A percentile compares a stretch with the other conserved stretches of the same genome.
Conservation (phyloP, 306 rosid genomes). For the Sophora flavescens region DNA sequence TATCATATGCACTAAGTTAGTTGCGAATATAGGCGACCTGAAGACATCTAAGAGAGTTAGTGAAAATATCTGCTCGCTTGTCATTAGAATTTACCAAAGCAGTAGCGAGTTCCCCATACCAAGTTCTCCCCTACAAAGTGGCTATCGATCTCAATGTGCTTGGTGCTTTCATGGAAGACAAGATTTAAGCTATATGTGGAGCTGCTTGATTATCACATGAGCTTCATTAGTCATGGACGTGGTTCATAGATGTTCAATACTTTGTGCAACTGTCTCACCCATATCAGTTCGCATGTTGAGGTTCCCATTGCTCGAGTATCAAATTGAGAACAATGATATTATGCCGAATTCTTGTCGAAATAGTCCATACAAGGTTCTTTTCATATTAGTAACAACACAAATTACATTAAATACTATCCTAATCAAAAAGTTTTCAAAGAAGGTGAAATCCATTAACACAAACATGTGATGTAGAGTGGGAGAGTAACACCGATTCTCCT, state of each 20-base stretch:
- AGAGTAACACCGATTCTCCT: too few relatives aligned
- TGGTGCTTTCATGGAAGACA: background rate
- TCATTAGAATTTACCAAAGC: background rate
- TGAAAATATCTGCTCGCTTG: background rate
- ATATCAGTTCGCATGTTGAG: too few relatives aligned
- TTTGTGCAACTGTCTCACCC: background rate
- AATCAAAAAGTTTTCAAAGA: background rate
- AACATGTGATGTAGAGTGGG: too few relatives aligned
- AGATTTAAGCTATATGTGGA: constrained; percentile 2
- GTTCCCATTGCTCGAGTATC: background rate
- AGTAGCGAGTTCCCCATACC: background rate
- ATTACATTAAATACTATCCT: constrained; percentile 1
- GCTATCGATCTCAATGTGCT: background rate
- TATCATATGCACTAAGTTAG: background rate
- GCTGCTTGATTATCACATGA: background rate
- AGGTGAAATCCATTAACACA: too few relatives aligned
- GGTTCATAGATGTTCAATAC: background rate
- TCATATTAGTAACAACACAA: background rate
- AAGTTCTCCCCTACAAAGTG: background rate
- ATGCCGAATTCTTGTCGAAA: background rate
- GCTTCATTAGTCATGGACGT: background rate
- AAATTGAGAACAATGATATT: background rate
- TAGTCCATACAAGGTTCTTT: background rate
- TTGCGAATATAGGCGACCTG: too few relatives aligned
- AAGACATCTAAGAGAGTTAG: background rate